Conservation (phyloP, 371 early-diverging fungal species). For the Apophysomyces elegans region DNA sequence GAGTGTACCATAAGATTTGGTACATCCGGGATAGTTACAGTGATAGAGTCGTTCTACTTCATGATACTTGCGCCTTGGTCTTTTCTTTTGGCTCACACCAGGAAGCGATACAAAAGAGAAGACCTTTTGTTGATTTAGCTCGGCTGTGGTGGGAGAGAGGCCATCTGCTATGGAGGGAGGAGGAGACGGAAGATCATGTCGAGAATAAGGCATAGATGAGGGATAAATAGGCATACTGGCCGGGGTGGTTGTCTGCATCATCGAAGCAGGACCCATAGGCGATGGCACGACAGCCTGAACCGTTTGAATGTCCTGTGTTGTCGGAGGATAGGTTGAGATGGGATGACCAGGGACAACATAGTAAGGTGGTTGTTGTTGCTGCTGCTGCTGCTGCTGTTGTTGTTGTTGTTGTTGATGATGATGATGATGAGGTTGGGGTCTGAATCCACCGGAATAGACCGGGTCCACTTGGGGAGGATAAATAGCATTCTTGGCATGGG, state of each 20-base stretch:
- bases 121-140: constrained; percentile 40
- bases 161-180: constrained; percentile 9
- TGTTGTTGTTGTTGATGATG: constrained; percentile 3
- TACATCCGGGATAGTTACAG: constrained; percentile 66
- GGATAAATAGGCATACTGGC: background rate
- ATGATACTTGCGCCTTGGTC: constrained; percentile 71
- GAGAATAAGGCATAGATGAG: constrained; percentile 5
- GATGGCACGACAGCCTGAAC: constrained; percentile 16
- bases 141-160: constrained; percentile 20
- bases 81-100: constrained; percentile 66
- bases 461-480: constrained; percentile 6
- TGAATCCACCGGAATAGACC: constrained; percentile 1
- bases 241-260: background rate
- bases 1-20: constrained; percentile 73
- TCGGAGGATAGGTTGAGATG: background rate
- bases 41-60: constrained; percentile 74
- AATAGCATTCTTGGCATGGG: constrained; percentile 9
- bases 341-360: constrained; percentile 11
- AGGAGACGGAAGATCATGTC: constrained; percentile 17
- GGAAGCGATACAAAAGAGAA: constrained; percentile 70
- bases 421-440: background rate
- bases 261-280: background rate
- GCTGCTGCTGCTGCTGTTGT: background rate
- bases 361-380: background rate
- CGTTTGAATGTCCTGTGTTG: background rate